These are phyloP conservation scores for Beauveria pseudobassiana DNA, from an alignment of 2,329 filamentous ascomycete species.

Conservation along the genomic window DNA sequence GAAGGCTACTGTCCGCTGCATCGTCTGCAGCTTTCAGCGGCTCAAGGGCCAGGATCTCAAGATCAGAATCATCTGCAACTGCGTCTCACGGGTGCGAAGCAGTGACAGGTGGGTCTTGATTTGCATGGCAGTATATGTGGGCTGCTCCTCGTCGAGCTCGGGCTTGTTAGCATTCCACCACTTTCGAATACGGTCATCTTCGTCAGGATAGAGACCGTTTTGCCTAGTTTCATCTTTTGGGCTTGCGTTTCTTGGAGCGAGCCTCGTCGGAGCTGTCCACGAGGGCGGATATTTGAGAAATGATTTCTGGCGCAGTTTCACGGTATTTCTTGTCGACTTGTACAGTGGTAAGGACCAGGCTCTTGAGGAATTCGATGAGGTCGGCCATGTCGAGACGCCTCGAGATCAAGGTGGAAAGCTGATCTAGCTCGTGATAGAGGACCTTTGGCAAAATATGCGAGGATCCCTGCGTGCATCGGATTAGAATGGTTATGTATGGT, in stretches of 20 bases:
- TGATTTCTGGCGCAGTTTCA: conserved; percentile 58
- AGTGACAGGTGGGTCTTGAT: conserved; percentile 56
- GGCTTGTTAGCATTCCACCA: conserved; percentile 63
- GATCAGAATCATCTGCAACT: conserved; percentile 72
- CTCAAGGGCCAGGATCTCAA: conserved; percentile 67
- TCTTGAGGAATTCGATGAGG: conserved; percentile 61
- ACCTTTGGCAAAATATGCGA: conserved; percentile 80
- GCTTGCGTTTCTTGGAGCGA: conserved; percentile 40
- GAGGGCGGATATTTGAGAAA: conserved; percentile 48
- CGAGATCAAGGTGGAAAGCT: conserved; percentile 57
- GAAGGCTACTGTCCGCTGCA: conserved; percentile 38
- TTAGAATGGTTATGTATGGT: conserved; percentile 19
- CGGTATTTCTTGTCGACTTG: conserved; percentile 74
- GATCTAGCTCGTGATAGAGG: conserved; percentile 68
- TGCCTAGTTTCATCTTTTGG: conserved; percentile 62
- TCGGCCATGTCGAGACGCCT: conserved; percentile 56
- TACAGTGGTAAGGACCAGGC: conserved; percentile 57
- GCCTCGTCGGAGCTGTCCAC: conserved; percentile 48
- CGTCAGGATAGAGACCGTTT: conserved; percentile 61
- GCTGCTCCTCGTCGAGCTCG: conserved; percentile 41
- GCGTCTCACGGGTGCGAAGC: conserved; percentile 67
- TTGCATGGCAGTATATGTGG: conserved; percentile 39
- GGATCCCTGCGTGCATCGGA: conserved; percentile 48
- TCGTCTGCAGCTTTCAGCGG: conserved; percentile 36
- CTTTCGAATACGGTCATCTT: conserved; percentile 54